These are phyloP conservation scores for Dorcoceras hygrometricum DNA, from an alignment of 257 asterid genomes.

Conservation along the genomic window DNA sequence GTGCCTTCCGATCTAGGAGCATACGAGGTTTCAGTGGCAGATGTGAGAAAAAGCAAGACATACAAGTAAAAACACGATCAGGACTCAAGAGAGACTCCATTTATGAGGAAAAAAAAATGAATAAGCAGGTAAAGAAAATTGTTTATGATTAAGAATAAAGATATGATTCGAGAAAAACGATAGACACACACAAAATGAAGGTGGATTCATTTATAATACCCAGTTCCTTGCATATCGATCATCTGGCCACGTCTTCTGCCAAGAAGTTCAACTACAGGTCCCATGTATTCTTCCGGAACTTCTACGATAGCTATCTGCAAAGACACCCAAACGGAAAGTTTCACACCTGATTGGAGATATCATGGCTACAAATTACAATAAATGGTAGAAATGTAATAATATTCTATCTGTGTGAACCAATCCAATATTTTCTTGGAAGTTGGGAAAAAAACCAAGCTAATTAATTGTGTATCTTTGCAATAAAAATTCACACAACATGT, in stretches of 20 bases:
- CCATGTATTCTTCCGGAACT: slow-evolving; percentile 91
- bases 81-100: slow-evolving; percentile 1
- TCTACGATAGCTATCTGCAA: slow-evolving; percentile 87
- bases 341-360: neutral
- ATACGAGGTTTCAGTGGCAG: slow-evolving; percentile 20
- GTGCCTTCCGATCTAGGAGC: slow-evolving; percentile 72
- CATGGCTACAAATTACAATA: neutral
- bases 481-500: neutral
- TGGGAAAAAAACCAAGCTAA: neutral
- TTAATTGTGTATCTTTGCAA: neutral
- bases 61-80: slow-evolving; percentile 2
- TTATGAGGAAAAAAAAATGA: neutral
- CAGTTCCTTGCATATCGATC: slow-evolving; percentile 89
- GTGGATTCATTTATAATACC: slow-evolving; percentile 40
- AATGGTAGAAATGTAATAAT: neutral
- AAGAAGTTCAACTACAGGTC: slow-evolving; percentile 91
- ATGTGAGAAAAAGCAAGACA: slow-evolving; percentile 15
- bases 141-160: neutral
- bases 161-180: neutral
- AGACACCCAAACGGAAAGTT: slow-evolving; percentile 17
- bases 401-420: slow-evolving; percentile 2
- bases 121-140: neutral
- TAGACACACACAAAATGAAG: neutral
- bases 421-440: neutral
- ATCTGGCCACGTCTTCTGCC: slow-evolving; percentile 97